A percentile compares a stretch with the other conserved stretches of the same genome.
These are phyloP conservation scores for Colletotrichum sp. DNA, from an alignment of 2,329 filamentous ascomycete species.

Conservation along the genomic window DNA sequence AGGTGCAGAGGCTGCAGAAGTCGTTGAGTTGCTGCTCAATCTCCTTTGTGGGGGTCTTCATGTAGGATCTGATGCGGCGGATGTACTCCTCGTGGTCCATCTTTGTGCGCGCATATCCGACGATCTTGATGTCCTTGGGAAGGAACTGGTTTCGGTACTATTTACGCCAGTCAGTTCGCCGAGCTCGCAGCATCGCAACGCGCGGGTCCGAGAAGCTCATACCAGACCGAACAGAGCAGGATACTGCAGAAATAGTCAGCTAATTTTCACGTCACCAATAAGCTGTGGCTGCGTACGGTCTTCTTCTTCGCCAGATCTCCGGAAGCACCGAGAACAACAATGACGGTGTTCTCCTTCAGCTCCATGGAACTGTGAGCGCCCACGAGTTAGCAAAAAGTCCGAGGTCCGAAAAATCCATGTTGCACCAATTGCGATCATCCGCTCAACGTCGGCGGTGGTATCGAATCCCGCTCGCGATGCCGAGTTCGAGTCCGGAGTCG, in stretches of 20 bases:
- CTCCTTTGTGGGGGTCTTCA: constrained; percentile 98
- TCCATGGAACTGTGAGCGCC: constrained; percentile 73
- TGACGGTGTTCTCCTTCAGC: constrained; percentile 98
- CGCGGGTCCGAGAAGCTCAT: constrained; percentile 49
- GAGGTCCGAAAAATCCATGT: neutral
- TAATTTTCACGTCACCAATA: neutral
- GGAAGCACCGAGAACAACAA: constrained; percentile 95
- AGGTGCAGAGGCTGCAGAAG: constrained; percentile 87
- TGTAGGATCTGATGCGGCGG: constrained; percentile 93
- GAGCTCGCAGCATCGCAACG: neutral
- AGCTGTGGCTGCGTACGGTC: constrained; percentile 65
- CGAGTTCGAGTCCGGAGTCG: neutral
- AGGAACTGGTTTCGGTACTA: constrained; percentile 99
- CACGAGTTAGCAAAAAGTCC: constrained; percentile 8
- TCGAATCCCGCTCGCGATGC: neutral
- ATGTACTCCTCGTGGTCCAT: constrained; percentile 98
- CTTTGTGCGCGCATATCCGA: constrained; percentile 99
- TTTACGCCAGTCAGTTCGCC: constrained; percentile 6
- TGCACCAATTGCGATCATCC: neutral
- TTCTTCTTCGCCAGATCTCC: constrained; percentile 99
- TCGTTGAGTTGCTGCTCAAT: constrained; percentile 93
- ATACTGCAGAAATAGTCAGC: constrained; percentile 65
- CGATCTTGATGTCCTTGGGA: constrained; percentile 92
- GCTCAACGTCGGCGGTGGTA: neutral
- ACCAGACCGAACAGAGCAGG: constrained; percentile 97